Conservation (phyloP, 1,139 yeast species). For the Schwanniomyces etchellsii region DNA sequence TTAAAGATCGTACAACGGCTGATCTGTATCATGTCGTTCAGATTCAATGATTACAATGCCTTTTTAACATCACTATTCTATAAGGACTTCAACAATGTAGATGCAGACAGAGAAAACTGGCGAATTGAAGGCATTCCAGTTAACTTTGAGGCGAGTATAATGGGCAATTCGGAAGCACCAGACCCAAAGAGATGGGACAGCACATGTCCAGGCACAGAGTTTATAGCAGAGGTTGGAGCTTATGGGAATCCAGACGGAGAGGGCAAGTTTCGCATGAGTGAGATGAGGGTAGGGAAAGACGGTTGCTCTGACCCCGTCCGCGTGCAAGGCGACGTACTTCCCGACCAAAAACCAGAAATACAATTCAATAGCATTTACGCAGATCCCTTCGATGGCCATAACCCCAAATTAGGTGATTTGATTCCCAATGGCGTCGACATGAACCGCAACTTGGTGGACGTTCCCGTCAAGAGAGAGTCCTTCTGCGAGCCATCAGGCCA, state of each 20-base stretch:
- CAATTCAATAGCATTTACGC: background rate
- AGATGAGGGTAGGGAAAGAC: background rate
- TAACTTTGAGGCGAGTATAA: constrained; percentile 13
- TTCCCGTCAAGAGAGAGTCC: too few relatives aligned
- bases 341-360: background rate
- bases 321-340: background rate
- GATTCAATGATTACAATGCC: constrained; percentile 27
- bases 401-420: background rate
- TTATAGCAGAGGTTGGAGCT: constrained; percentile 9
- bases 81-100: constrained; percentile 7
- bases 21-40: constrained; percentile 25
- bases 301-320: background rate
- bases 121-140: constrained; percentile 15
- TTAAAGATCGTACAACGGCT: too few relatives aligned
- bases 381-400: too few relatives aligned
- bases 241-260: constrained; percentile 1
- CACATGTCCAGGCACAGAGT: constrained; percentile 4
- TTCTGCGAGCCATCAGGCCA: too few relatives aligned
- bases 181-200: background rate
- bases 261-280: constrained; percentile 1
- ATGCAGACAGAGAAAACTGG: background rate
- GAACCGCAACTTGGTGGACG: too few relatives aligned
- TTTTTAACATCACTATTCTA: constrained; percentile 25
- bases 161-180: constrained; percentile 3
- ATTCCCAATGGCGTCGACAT: background rate